Percentiles rank a stretch among this genome's conserved stretches.
phyloP scores from a whole-genome alignment of 257 asterid species.

The Echium plantagineum region DNA sequence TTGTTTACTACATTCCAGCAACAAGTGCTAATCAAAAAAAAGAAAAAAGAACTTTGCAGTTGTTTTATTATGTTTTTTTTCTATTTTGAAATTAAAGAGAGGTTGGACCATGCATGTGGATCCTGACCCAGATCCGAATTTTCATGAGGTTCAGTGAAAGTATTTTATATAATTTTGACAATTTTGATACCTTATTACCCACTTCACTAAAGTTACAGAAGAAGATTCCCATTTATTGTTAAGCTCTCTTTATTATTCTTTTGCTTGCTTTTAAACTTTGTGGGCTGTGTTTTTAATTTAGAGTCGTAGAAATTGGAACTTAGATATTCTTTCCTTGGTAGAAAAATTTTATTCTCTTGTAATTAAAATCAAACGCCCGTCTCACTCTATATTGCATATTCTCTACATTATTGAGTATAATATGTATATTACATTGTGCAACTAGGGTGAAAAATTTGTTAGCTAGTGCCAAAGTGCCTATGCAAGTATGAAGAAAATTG shows the following conservation, averaged over 20 bases:
- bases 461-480: neutral
- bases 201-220: conserved; percentile 84
- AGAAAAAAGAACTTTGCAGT: neutral
- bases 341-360: conserved; percentile 24
- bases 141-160: conserved; percentile 12
- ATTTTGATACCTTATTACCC: conserved; percentile 73
- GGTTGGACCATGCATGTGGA: conserved; percentile 9
- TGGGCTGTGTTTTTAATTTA: conserved; percentile 34
- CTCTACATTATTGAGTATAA: conserved; percentile 15
- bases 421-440: too few species aligned
- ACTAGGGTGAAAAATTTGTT: neutral
- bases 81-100: neutral
- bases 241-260: conserved; percentile 32
- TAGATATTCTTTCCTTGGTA: conserved; percentile 63
- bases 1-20: too few species aligned
- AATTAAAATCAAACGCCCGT: conserved; percentile 25
- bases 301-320: conserved; percentile 53
- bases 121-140: conserved; percentile 25
- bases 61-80: neutral
- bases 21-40: too few species aligned
- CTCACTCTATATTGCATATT: conserved; percentile 41
- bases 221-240: conserved; percentile 65
- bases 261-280: conserved; percentile 37
- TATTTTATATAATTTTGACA: conserved; percentile 15
- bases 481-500: too few species aligned